Conservation (phyloP, 345 rosid genomes). For the Cardiospermum halicacabum region DNA sequence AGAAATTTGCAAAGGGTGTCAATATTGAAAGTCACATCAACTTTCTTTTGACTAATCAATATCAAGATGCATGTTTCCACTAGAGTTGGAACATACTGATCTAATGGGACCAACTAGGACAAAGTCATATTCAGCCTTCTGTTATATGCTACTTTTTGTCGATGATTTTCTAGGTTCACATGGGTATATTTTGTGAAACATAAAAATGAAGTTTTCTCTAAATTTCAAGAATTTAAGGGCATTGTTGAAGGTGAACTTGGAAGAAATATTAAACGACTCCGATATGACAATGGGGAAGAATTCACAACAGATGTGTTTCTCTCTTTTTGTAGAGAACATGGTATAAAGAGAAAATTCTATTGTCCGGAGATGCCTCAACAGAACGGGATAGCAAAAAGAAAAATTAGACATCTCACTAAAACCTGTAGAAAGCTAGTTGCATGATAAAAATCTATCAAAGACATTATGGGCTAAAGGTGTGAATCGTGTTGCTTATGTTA, state of each 20-base stretch:
- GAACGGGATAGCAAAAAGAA: too few species aligned
- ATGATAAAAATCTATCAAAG: too few species aligned
- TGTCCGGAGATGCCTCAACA: too few species aligned
- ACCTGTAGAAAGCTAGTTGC: too few species aligned
- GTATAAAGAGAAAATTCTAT: background rate
- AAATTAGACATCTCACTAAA: too few species aligned
- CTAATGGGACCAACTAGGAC: slow-evolving; percentile 3
- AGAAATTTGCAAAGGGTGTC: slow-evolving; percentile 15
- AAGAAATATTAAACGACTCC: background rate
- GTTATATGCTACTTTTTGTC: background rate
- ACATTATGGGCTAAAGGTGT: too few species aligned
- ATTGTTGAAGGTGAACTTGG: slow-evolving; percentile 1
- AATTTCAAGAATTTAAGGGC: slow-evolving; percentile 2
- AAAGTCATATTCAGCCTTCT: too few species aligned
- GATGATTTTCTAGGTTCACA: slow-evolving; percentile 13
- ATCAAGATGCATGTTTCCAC: background rate
- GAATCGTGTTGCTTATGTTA: too few species aligned
- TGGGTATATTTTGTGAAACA: background rate
- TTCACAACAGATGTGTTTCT: slow-evolving; percentile 3
- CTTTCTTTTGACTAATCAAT: slow-evolving; percentile 18
- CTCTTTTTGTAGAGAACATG: background rate
- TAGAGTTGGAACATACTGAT: slow-evolving; percentile 16
- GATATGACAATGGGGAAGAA: slow-evolving; percentile 4
- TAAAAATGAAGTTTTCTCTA: background rate
- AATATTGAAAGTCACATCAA: slow-evolving; percentile 11